Conservation (phyloP, 768 basidiomycete genomes). For the Candolleomyces eurysporus region DNA sequence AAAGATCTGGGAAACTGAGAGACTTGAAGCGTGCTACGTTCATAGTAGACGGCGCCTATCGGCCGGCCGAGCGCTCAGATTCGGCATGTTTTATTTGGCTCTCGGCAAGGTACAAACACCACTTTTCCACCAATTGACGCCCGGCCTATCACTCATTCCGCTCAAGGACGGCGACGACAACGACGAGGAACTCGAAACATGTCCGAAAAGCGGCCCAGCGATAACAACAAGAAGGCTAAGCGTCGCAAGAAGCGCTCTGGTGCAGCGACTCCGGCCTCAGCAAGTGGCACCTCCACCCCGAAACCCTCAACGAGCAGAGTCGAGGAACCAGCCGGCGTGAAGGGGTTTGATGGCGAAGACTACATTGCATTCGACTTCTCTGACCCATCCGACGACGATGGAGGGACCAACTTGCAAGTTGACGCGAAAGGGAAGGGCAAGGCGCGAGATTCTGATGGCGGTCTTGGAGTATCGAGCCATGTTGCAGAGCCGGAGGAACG, state of each 20-base stretch:
- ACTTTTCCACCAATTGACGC: no score
- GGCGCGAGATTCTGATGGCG: background rate
- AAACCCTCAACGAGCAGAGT: background rate
- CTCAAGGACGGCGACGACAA: no score
- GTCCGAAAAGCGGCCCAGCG: background rate
- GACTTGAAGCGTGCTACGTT: no score
- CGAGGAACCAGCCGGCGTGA: background rate
- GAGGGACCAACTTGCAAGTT: background rate
- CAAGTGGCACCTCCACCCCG: conserved; percentile 1
- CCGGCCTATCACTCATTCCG: no score
- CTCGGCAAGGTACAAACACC: no score
- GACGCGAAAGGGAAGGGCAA: conserved; percentile 5
- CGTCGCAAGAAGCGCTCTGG: background rate
- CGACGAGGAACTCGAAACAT: no score
- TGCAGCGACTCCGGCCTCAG: background rate
- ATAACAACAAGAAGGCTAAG: conserved; percentile 3
- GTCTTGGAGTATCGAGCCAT: background rate
- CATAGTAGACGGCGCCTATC: no score
- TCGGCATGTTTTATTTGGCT: no score
- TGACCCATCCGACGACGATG: conserved; percentile 1
- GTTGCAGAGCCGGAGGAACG: background rate
- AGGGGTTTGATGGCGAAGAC: background rate
- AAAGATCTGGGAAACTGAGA: no score
- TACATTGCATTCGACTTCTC: conserved; percentile 3
- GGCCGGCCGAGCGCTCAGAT: no score